Conservation (phyloP, 768 basidiomycete genomes). For the Boletus rubropictus region DNA sequence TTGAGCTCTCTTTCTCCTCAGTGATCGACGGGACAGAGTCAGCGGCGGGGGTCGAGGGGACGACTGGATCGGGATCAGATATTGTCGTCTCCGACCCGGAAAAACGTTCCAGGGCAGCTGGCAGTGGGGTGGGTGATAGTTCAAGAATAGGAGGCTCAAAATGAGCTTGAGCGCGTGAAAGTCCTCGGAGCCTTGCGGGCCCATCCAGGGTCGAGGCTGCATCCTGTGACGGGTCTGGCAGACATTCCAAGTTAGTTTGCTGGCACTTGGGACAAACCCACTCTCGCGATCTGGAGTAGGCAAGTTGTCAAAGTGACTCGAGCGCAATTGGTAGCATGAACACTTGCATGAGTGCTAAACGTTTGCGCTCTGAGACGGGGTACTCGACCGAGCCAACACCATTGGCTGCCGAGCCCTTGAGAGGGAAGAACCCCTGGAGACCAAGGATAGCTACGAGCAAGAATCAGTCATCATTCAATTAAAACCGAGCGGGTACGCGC, state of each 20-base stretch:
- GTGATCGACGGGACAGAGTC: constrained; percentile 7
- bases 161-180: constrained; percentile 12
- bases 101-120: constrained; percentile 19
- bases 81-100: constrained; percentile 8
- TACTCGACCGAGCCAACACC: constrained; percentile 87
- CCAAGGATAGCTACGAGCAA: constrained; percentile 66
- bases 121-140: constrained; percentile 11
- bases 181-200: constrained; percentile 20
- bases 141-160: constrained; percentile 14
- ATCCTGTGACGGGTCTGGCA: constrained; percentile 55
- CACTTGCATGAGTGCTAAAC: constrained; percentile 69
- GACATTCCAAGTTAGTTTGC: constrained; percentile 56
- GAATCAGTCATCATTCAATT: constrained; percentile 12
- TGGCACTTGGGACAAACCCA: constrained; percentile 78
- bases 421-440: constrained; percentile 82
- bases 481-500: constrained; percentile 35
- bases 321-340: constrained; percentile 10
- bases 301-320: constrained; percentile 6
- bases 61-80: constrained; percentile 14
- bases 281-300: constrained; percentile 56
- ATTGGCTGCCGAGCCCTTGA: constrained; percentile 80
- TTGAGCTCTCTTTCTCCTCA: constrained; percentile 9
- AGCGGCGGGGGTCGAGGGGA: constrained; percentile 14
- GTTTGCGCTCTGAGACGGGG: constrained; percentile 66
- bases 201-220: constrained; percentile 14